Evolutionary conservation across 192 early-diverging fungal species (phyloP), one percentile per base, ranked within the genome.

Genomic region (Backusella luteola): DNA sequence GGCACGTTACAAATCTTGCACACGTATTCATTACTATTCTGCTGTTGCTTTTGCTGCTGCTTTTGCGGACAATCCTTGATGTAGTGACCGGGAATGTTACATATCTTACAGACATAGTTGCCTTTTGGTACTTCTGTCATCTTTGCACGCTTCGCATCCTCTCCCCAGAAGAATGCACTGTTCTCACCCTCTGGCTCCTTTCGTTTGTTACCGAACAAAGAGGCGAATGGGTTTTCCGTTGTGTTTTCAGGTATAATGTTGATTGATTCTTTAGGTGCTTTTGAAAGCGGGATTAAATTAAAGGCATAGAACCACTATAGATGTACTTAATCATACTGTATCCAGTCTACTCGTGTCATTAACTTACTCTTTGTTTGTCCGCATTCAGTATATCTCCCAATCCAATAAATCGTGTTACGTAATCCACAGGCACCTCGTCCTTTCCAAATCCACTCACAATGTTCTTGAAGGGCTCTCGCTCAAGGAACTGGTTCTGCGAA

Each of bases 301-400:
- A 96, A 93, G 1, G 96, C 96, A 79, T 97, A 98, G 77, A 95
- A 95, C 96, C 96, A 98, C 81, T 91, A 71, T 11, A 39, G 42
- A 76, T 34, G n/a, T 2, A 35, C 56, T 9, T 34, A 26, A 67
- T 32, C 32, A 1, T 26, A 63, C 14, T 63, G 4, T 4, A 63
- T 29, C 21, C 23, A 23, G 3, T 11, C 8, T 4, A 6, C 53
- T 9, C 52, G 6, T n/a, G 8, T 3, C 14, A 29, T 26, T 29
- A 3, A 15, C 19, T 68, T 36, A 68, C 29, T 68, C 67, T 21
- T 36, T 68, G 67, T 36, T 68, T 68, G n/a, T 68, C 67, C 29
- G 1, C 8, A 68, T 68, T 68, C 29, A 36, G 17, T 36, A 68
- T 34, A 36, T 68, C 70, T 0, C 75, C 94, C 26, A 98, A 78